Evolutionary conservation across 352 stramenopile genomes (phyloP).

Genomic region (Globisporangium parvum): DNA sequence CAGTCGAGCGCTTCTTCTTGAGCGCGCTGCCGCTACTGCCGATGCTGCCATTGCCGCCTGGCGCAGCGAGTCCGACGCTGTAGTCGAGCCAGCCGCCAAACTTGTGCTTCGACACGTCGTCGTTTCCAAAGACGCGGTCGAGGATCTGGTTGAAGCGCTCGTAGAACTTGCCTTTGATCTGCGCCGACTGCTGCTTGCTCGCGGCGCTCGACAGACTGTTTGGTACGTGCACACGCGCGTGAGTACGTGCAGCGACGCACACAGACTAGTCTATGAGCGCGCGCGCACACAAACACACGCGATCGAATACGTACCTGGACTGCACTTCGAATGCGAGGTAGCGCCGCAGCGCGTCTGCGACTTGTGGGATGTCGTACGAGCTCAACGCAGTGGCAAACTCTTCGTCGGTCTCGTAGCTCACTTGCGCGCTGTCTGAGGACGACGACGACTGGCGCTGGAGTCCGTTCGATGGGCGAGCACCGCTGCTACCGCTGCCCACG

Average conservation of each 20-base stretch:
- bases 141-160: slow-evolving; percentile 83
- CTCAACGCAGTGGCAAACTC: slow-evolving; percentile 61
- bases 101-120: slow-evolving; percentile 73
- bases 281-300: neutral
- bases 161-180: slow-evolving; percentile 79
- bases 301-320: slow-evolving; percentile 27
- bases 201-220: slow-evolving; percentile 34
- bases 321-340: slow-evolving; percentile 72
- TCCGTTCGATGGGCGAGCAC: neutral
- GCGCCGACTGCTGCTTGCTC: slow-evolving; percentile 70
- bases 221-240: neutral
- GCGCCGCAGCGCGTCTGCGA: slow-evolving; percentile 51
- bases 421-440: slow-evolving; percentile 6
- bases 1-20: slow-evolving; percentile 34
- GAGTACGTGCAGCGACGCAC: neutral
- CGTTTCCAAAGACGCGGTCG: slow-evolving; percentile 69
- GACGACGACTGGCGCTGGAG: slow-evolving; percentile 18
- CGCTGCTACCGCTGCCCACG: neutral
- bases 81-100: slow-evolving; percentile 82
- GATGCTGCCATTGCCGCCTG: neutral
- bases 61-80: slow-evolving; percentile 35
- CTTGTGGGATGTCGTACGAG: slow-evolving; percentile 59
- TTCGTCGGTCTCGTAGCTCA: slow-evolving; percentile 61
- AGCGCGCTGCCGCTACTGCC: slow-evolving; percentile 13
- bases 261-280: neutral